phyloP scores from a whole-genome alignment of 768 basidiomycete species.

The Phylloporus scabripes region DNA sequence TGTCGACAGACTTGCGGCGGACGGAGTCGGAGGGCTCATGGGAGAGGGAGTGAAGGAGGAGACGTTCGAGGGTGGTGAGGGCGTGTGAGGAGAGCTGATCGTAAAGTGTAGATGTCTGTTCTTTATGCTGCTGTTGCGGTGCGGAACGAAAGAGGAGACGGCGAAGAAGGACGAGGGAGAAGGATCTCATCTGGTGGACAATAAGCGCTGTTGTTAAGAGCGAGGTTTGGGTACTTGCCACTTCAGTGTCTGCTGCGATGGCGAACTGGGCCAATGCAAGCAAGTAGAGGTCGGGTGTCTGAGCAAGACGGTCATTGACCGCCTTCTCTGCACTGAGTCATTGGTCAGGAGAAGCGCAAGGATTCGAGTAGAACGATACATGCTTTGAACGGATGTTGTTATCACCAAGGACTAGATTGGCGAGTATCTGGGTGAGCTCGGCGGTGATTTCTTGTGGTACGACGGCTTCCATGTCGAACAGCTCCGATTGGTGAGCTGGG shows the following conservation, averaged over 20 bases:
- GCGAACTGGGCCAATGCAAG: slow-evolving; percentile 78
- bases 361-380: slow-evolving; percentile 30
- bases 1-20: slow-evolving; percentile 67
- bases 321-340: slow-evolving; percentile 64
- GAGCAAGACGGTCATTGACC: slow-evolving; percentile 73
- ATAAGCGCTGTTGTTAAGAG: slow-evolving; percentile 4
- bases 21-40: slow-evolving; percentile 57
- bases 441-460: slow-evolving; percentile 60
- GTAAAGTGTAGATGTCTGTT: slow-evolving; percentile 56
- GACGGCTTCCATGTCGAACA: slow-evolving; percentile 27
- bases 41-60: slow-evolving; percentile 63
- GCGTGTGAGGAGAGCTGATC: slow-evolving; percentile 69
- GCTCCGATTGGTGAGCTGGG: no score
- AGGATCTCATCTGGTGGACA: slow-evolving; percentile 66
- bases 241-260: slow-evolving; percentile 69
- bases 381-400: slow-evolving; percentile 76
- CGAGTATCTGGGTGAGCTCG: slow-evolving; percentile 78
- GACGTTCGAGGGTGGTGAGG: slow-evolving; percentile 62
- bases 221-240: slow-evolving; percentile 44
- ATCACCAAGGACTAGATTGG: slow-evolving; percentile 79
- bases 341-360: slow-evolving; percentile 6
- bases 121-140: slow-evolving; percentile 31
- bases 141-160: slow-evolving; percentile 69
- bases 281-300: slow-evolving; percentile 74
- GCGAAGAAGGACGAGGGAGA: slow-evolving; percentile 75